Evolutionary conservation across 441 rosid genomes (phyloP).

Genomic region (Mallotus japonicus): DNA sequence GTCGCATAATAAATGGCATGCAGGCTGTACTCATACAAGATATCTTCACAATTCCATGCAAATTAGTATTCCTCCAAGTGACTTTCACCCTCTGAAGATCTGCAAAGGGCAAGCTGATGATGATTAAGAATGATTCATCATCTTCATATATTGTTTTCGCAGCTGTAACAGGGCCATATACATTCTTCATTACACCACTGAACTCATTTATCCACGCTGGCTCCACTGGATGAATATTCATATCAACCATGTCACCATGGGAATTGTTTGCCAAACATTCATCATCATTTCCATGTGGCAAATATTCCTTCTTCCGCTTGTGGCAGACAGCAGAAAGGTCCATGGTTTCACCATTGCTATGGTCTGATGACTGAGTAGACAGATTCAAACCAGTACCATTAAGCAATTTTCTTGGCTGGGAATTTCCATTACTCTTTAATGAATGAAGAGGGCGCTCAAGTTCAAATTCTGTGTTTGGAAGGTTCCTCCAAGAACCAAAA

Average conservation of each 20-base stretch:
- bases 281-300: slow-evolving; percentile 47
- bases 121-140: slow-evolving; percentile 61
- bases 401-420: slow-evolving; percentile 49
- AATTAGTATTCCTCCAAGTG: slow-evolving; percentile 68
- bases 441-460: slow-evolving; percentile 53
- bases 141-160: slow-evolving; percentile 80
- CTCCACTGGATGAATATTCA: slow-evolving; percentile 49
- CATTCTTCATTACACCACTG: slow-evolving; percentile 77
- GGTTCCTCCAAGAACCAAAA: slow-evolving; percentile 75
- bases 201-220: slow-evolving; percentile 64
- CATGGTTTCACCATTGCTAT: slow-evolving; percentile 47
- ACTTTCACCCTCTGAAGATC: slow-evolving; percentile 81
- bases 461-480: slow-evolving; percentile 65
- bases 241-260: slow-evolving; percentile 53
- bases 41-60: slow-evolving; percentile 75
- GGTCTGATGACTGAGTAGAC: slow-evolving; percentile 69
- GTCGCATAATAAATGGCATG: slow-evolving; percentile 69
- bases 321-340: slow-evolving; percentile 42
- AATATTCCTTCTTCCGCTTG: slow-evolving; percentile 65
- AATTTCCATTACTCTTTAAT: slow-evolving; percentile 39
- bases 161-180: slow-evolving; percentile 74
- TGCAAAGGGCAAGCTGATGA: slow-evolving; percentile 68
- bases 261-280: slow-evolving; percentile 40
- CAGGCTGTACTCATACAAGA: slow-evolving; percentile 68
- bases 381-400: slow-evolving; percentile 67